Evolutionary conservation across 2,329 filamentous ascomycete species (phyloP).

Genomic region (Microcyclospora tardicrescens): DNA sequence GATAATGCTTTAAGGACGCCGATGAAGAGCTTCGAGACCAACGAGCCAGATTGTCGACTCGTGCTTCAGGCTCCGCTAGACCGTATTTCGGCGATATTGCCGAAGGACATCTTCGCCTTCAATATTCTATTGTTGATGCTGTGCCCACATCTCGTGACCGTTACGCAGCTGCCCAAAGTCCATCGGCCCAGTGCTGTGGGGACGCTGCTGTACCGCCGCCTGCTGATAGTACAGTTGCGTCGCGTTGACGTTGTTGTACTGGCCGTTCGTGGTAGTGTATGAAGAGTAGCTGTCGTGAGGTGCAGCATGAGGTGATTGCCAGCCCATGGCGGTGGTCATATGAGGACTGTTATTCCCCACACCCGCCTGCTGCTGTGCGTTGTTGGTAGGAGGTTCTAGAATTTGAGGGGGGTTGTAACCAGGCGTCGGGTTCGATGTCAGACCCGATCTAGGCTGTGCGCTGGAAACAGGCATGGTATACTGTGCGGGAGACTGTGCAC

Average conservation of each 20-base stretch:
- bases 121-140: conserved; percentile 24
- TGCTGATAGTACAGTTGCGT: conserved; percentile 46
- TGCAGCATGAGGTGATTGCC: conserved; percentile 65
- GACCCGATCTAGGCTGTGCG: conserved; percentile 37
- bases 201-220: conserved; percentile 61
- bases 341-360: conserved; percentile 79
- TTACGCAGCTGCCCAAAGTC: conserved; percentile 52
- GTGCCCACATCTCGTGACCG: conserved; percentile 43
- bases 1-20: no score
- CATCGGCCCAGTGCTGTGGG: conserved; percentile 53
- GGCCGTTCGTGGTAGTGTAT: not conserved
- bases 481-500: conserved; percentile 49
- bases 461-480: conserved; percentile 44
- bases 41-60: no score
- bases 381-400: conserved; percentile 65
- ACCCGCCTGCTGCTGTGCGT: conserved; percentile 60
- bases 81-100: no score
- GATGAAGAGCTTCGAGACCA: no score
- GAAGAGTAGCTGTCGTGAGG: not conserved
- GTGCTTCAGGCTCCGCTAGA: no score
- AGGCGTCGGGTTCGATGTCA: conserved; percentile 67
- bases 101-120: not conserved
- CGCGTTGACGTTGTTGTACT: conserved; percentile 35
- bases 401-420: conserved; percentile 70
- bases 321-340: conserved; percentile 53